Evolutionary conservation across 2,329 filamentous ascomycete genomes (phyloP).

Genomic region (Sporothrix mexicana): DNA sequence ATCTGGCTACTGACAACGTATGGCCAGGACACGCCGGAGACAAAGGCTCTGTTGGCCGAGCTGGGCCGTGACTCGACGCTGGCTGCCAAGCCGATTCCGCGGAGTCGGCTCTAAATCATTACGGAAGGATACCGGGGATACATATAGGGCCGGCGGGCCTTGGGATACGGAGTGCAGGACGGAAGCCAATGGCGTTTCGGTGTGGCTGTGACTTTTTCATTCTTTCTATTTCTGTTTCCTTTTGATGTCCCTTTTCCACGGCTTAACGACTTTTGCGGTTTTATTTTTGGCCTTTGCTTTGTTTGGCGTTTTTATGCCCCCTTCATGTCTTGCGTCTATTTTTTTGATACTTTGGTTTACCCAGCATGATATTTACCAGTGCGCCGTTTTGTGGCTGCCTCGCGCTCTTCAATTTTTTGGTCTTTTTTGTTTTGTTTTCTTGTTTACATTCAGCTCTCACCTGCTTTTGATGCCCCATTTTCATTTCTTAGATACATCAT

Average conservation of each 20-base stretch:
- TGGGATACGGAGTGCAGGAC: not conserved
- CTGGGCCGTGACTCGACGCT: not conserved
- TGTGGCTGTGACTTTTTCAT: not conserved
- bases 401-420: not conserved
- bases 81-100: constrained; percentile 23
- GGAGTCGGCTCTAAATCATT: not conserved
- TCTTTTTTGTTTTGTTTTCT: not conserved
- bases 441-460: not conserved
- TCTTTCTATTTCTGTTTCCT: not conserved
- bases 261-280: not conserved
- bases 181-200: constrained; percentile 5
- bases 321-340: too few species aligned
- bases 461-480: not conserved
- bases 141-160: not conserved
- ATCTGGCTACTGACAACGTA: constrained; percentile 55
- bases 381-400: too few species aligned
- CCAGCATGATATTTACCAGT: too few species aligned
- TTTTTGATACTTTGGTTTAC: too few species aligned
- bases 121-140: not conserved
- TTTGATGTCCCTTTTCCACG: not conserved
- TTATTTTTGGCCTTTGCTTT: not conserved
- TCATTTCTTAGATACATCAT: not conserved
- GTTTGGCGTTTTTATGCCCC: too few species aligned
- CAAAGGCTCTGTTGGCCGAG: constrained; percentile 13
- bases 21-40: constrained; percentile 35